These are phyloP conservation scores for Pleurotus cornucopiae DNA, from an alignment of 768 basidiomycete genomes.

Conservation along the genomic window DNA sequence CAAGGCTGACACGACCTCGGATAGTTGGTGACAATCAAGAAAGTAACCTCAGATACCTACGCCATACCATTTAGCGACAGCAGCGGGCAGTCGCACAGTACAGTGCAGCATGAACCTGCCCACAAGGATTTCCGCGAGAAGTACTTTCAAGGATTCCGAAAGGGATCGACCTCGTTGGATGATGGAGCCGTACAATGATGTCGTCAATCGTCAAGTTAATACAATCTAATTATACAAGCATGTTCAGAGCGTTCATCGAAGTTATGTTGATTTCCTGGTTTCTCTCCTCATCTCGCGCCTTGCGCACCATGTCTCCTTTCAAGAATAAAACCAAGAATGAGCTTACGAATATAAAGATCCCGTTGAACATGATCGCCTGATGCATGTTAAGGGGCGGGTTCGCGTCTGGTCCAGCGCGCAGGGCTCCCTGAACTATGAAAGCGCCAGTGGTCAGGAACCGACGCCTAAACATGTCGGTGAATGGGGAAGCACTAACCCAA, in stretches of 20 bases:
- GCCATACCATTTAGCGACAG: conserved; percentile 48
- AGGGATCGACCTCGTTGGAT: conserved; percentile 15
- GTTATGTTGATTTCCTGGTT: conserved; percentile 8
- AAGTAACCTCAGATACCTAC: conserved; percentile 42
- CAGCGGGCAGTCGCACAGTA: conserved; percentile 21
- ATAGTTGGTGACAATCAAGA: conserved; percentile 89
- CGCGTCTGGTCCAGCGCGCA: conserved; percentile 58
- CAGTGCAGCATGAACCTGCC: conserved; percentile 57
- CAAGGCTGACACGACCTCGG: background rate
- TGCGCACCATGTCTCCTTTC: conserved; percentile 58
- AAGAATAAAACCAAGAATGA: conserved; percentile 44
- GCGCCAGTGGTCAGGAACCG: background rate
- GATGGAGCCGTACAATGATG: background rate
- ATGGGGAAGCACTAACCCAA: conserved; percentile 38
- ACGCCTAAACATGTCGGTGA: background rate
- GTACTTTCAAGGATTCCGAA: conserved; percentile 81
- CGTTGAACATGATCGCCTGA: conserved; percentile 64
- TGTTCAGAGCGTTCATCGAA: background rate
- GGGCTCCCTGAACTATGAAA: conserved; percentile 54
- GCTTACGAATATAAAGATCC: conserved; percentile 37
- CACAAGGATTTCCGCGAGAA: conserved; percentile 88
- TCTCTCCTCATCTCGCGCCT: conserved; percentile 58
- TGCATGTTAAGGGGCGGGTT: conserved; percentile 75
- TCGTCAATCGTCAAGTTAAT: background rate
- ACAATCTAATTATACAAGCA: background rate